These are phyloP conservation scores for Didymella pinodella DNA, from an alignment of 2,329 filamentous ascomycete species.

Conservation along the genomic window DNA sequence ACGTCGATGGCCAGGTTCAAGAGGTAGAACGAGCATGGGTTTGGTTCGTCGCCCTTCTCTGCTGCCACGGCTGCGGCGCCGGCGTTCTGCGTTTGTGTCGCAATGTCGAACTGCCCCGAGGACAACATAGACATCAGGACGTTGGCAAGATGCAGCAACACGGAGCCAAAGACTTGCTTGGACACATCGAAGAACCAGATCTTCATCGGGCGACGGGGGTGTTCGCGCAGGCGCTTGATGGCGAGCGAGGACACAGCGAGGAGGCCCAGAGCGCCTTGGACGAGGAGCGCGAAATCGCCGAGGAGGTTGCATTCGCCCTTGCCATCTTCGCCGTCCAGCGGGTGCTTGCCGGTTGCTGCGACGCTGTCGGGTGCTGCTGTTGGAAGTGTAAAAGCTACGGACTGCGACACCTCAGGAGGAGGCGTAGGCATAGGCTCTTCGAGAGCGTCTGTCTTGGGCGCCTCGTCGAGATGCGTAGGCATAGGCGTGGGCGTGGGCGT, in stretches of 20 bases:
- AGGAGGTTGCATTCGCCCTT: slow-evolving; percentile 85
- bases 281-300: slow-evolving; percentile 87
- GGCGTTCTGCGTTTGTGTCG: slow-evolving; percentile 56
- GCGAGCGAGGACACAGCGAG: slow-evolving; percentile 87
- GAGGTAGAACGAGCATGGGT: slow-evolving; percentile 96
- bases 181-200: slow-evolving; percentile 98
- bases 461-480: slow-evolving; percentile 12
- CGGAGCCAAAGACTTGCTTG: slow-evolving; percentile 95
- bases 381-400: slow-evolving; percentile 23
- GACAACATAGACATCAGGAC: slow-evolving; percentile 96
- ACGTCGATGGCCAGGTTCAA: slow-evolving; percentile 95
- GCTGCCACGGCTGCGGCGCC: slow-evolving; percentile 31
- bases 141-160: slow-evolving; percentile 90
- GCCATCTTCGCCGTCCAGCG: slow-evolving; percentile 54
- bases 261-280: slow-evolving; percentile 85
- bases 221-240: slow-evolving; percentile 90
- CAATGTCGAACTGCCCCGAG: slow-evolving; percentile 79
- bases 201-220: slow-evolving; percentile 89
- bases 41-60: slow-evolving; percentile 66
- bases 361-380: slow-evolving; percentile 26
- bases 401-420: slow-evolving; percentile 18
- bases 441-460: slow-evolving; percentile 4
- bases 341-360: slow-evolving; percentile 35
- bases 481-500: slow-evolving; percentile 1
- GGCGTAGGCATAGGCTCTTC: slow-evolving; percentile 24